phyloP scores from a whole-genome alignment of 2,329 filamentous ascomycete species.

The Domatiomyces globalis region DNA sequence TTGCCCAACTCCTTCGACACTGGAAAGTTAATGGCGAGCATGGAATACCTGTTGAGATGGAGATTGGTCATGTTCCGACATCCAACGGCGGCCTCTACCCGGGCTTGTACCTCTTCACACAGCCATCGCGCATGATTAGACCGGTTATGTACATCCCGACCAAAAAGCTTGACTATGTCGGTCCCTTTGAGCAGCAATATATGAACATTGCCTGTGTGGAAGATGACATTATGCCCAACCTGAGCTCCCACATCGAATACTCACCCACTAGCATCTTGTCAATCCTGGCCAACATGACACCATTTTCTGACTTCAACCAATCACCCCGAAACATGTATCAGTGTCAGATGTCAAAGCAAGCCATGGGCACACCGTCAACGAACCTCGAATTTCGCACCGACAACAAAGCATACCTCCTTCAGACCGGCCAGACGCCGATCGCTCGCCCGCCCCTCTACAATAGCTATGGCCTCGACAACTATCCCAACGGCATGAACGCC shows the following conservation, averaged over 20 bases:
- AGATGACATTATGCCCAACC: conserved; percentile 70
- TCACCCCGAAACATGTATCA: conserved; percentile 99
- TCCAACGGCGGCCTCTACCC: conserved; percentile 91
- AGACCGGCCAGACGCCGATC: conserved; percentile 90
- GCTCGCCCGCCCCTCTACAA: conserved; percentile 88
- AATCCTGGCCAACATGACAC: conserved; percentile 95
- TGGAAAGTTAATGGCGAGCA: conserved; percentile 90
- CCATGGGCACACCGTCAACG: conserved; percentile 91
- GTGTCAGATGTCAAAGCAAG: conserved; percentile 98
- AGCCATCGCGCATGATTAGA: conserved; percentile 71
- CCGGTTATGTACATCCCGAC: conserved; percentile 85
- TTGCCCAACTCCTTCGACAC: conserved; percentile 75
- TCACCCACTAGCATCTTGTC: conserved; percentile 94
- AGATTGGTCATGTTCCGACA: conserved; percentile 80
- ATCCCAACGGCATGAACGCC: conserved; percentile 89
- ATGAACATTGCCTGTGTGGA: conserved; percentile 95
- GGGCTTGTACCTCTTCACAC: conserved; percentile 83
- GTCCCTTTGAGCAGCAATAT: conserved; percentile 90
- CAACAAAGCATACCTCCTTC: conserved; percentile 90
- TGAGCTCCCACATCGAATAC: conserved; percentile 86
- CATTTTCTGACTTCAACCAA: conserved; percentile 97
- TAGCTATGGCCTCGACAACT: conserved; percentile 93
- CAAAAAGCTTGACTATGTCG: conserved; percentile 74
- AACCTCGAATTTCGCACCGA: conserved; percentile 77
- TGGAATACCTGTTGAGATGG: conserved; percentile 65